Evolutionary conservation across 192 early-diverging fungal species (phyloP).

Genomic region (Coemansia sp.): DNA sequence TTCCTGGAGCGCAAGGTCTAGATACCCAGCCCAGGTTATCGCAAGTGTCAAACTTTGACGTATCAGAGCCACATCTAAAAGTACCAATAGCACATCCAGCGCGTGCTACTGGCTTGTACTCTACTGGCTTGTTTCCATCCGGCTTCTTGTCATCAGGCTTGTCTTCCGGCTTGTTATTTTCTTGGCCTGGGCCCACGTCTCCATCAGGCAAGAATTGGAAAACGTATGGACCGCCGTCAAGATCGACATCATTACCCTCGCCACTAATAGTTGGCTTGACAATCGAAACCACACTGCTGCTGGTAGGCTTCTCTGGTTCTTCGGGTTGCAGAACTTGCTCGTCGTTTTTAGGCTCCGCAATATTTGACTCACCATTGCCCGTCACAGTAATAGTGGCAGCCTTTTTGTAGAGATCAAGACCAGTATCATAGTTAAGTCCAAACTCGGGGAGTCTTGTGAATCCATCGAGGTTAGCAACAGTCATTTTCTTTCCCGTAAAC

Average conservation of each 20-base stretch:
- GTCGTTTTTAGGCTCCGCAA: not conserved
- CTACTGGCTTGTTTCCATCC: not conserved
- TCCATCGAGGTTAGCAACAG: slow-evolving; percentile 37
- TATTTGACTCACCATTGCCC: slow-evolving; percentile 1
- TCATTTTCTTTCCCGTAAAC: slow-evolving; percentile 37
- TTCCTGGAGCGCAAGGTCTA: slow-evolving; percentile 20
- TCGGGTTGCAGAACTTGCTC: not conserved
- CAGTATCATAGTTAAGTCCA: slow-evolving; percentile 8
- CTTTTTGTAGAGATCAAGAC: slow-evolving; percentile 17
- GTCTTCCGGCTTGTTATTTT: not conserved
- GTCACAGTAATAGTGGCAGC: slow-evolving; percentile 23
- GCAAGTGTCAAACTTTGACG: slow-evolving; percentile 16
- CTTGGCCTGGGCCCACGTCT: not conserved
- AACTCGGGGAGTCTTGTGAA: slow-evolving; percentile 35
- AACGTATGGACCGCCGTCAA: not conserved
- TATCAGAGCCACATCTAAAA: slow-evolving; percentile 6
- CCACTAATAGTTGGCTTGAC: not conserved
- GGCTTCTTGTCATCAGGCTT: not conserved
- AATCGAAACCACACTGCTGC: not conserved
- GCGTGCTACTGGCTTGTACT: not conserved
- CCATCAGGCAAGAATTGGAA: not conserved
- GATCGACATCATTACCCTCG: not conserved
- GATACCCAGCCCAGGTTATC: slow-evolving; percentile 14
- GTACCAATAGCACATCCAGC: not conserved
- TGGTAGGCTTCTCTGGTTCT: not conserved